Percentiles rank a stretch among this genome's conserved stretches.
Conservation (phyloP, 208 protist genomes). For the Crithidia mellificae region DNA sequence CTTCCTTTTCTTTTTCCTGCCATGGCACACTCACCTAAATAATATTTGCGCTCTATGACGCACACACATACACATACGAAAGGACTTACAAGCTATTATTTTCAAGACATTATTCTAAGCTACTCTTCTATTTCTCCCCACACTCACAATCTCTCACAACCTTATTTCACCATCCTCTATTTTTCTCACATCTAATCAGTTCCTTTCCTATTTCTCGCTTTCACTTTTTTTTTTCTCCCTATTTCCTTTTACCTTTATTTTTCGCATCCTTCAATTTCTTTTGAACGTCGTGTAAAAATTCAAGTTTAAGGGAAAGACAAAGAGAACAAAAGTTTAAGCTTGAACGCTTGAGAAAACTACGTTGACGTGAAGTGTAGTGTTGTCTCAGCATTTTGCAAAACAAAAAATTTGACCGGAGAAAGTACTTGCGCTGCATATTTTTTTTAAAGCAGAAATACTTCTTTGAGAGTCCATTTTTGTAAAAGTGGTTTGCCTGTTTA, state of each 20-base stretch:
- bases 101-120: slow-evolving; percentile 5
- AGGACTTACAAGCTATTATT: background rate
- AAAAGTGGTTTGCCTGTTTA: background rate
- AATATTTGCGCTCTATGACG: too few relatives aligned
- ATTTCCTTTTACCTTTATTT: too few relatives aligned
- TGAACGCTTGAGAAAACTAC: background rate
- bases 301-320: background rate
- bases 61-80: background rate
- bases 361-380: background rate
- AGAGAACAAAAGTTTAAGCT: background rate
- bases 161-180: background rate
- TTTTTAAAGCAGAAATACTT: background rate
- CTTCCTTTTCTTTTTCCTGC: too few relatives aligned
- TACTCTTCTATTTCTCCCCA: background rate
- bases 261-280: too few relatives aligned
- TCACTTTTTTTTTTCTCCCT: slow-evolving; percentile 1
- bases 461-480: background rate
- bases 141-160: background rate
- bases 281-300: too few relatives aligned
- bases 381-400: background rate
- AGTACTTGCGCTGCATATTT: background rate
- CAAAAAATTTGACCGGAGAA: background rate
- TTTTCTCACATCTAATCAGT: background rate
- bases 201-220: background rate
- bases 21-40: too few relatives aligned